Evolutionary conservation across 2,329 filamentous ascomycete genomes (phyloP), one percentile per base, ranked within the genome.

Genomic region (Purpureocillium takamizusanense): DNA sequence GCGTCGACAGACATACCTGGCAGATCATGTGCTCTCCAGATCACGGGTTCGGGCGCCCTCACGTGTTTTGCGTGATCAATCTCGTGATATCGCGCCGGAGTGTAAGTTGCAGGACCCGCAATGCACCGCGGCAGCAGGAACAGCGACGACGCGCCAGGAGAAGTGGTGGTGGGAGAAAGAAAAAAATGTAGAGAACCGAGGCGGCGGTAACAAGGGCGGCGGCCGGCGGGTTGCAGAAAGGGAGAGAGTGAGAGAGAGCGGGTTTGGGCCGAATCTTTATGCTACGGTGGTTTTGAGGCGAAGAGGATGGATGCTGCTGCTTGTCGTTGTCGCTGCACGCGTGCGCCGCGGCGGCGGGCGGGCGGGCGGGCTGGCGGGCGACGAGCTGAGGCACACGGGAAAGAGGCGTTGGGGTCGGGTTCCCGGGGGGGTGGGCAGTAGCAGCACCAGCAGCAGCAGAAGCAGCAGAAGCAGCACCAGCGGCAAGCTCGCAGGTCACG

Each of bases 61-160:
- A 66, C 62, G 63, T 66, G 62, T 62, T 62, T 57, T 59, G 57
- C 54, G 60, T 60, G 60, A 61, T 59, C 55, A 58, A 66, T 62
- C 64, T 67, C 64, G 65, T 67, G 64, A 67, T 67, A 63, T 66
- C 63, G 63, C 62, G 63, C 50, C 46, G 21, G 42, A 50, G 52
- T 47, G 39, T 57, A 59, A 57, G 57, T 55, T 47, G 47, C 42
- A 42, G 42, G 45, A 45, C 45, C 45, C 43, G 38, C 44, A 40
- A n/a, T n/a, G n/a, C n/a, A n/a, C n/a, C n/a, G n/a, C n/a, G n/a
- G n/a, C n/a, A n/a, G 47, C 42, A 42, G 42, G 45, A 45, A 42
- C 45, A 41, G 38, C 44, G 39, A 33, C 43, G 39, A 35, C 42
- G 29, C 33, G 23, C 30, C 28, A 41, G 43, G 34, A 39, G 40